A percentile compares a stretch with the other conserved stretches of the same genome.
phyloP scores from a whole-genome alignment of 202 grass and related monocot genomes.

The Carex sylvatica region DNA sequence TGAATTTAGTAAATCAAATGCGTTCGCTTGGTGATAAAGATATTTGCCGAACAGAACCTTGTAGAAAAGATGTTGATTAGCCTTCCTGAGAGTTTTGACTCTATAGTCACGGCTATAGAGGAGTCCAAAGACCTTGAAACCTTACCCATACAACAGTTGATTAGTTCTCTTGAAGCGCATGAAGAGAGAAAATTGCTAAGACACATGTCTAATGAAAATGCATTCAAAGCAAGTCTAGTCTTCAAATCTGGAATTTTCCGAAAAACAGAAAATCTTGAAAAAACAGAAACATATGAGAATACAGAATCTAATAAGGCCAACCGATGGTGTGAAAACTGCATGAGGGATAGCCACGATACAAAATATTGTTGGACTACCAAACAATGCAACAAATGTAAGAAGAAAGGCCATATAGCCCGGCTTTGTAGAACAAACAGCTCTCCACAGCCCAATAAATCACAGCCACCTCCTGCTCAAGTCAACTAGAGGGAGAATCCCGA shows the following conservation, averaged over 20 bases:
- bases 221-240: background rate
- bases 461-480: too few relatives aligned
- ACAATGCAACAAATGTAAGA: background rate
- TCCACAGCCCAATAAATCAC: too few relatives aligned
- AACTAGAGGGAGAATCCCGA: too few relatives aligned
- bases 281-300: background rate
- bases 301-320: background rate
- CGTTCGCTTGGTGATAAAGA: background rate
- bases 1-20: background rate
- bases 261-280: background rate
- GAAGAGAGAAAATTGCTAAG: background rate
- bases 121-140: background rate
- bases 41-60: background rate
- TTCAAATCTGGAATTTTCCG: background rate
- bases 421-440: background rate
- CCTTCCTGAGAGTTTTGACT: background rate
- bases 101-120: background rate
- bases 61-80: background rate
- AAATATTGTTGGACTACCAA: background rate
- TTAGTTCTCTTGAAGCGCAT: constrained; percentile 4
- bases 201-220: background rate
- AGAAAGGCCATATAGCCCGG: background rate
- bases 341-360: background rate
- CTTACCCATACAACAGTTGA: background rate
- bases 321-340: background rate